Percentiles rank a stretch among this genome's conserved stretches.
Evolutionary conservation across 331 rosid genomes (phyloP).

Genomic region (Ulmus americana): DNA sequence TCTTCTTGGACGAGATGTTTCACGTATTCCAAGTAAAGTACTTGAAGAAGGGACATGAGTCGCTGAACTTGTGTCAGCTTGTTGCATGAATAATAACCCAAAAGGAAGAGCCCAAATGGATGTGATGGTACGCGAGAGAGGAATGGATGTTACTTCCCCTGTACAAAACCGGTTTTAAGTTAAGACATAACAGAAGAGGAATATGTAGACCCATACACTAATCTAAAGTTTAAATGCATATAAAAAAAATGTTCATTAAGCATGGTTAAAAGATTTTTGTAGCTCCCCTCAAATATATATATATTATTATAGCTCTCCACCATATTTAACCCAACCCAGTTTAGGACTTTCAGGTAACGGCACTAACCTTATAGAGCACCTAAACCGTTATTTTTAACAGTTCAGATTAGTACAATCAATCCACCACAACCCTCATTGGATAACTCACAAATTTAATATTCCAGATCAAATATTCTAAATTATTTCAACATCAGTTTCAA

Average conservation of each 20-base stretch:
- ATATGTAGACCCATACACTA: background rate
- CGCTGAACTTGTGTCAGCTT: slow-evolving; percentile 47
- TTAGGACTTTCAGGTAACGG: background rate
- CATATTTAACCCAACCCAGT: background rate
- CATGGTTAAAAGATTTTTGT: background rate
- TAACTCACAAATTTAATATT: too few species aligned
- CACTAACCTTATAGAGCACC: background rate
- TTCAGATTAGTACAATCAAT: background rate
- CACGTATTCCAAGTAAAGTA: slow-evolving; percentile 53
- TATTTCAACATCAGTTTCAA: background rate
- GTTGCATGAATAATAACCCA: slow-evolving; percentile 84
- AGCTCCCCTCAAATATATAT: background rate
- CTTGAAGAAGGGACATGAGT: slow-evolving; percentile 49
- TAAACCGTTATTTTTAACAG: background rate
- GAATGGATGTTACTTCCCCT: slow-evolving; percentile 82
- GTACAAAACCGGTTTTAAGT: slow-evolving; percentile 14
- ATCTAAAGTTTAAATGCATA: too few species aligned
- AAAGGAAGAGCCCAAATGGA: slow-evolving; percentile 93
- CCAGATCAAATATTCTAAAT: background rate
- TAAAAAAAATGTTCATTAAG: background rate
- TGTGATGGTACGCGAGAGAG: slow-evolving; percentile 47
- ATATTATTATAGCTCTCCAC: background rate
- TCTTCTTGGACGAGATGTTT: slow-evolving; percentile 38
- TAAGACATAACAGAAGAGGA: background rate
- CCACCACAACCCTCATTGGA: background rate